These are phyloP conservation scores for Asterophora lycoperdoides DNA, from an alignment of 768 basidiomycete genomes.

Conservation along the genomic window DNA sequence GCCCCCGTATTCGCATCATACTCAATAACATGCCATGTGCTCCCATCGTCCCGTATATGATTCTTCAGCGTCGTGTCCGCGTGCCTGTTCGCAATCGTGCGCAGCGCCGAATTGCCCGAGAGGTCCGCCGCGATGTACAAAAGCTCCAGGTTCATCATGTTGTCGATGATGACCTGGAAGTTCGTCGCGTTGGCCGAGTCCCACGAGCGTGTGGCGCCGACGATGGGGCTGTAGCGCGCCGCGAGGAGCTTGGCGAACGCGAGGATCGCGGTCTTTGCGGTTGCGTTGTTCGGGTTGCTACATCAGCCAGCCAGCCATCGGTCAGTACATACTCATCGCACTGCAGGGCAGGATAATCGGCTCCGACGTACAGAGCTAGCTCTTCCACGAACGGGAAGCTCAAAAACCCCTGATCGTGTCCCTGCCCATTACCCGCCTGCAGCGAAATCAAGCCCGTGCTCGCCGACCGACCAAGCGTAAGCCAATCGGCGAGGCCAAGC, in stretches of 20 bases:
- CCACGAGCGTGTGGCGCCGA: slow-evolving; percentile 73
- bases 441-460: slow-evolving; percentile 49
- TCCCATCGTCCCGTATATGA: slow-evolving; percentile 60
- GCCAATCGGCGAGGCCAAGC: slow-evolving; percentile 48
- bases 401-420: slow-evolving; percentile 70
- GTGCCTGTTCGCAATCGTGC: slow-evolving; percentile 58
- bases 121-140: slow-evolving; percentile 55
- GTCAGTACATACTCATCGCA: neutral
- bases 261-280: slow-evolving; percentile 52
- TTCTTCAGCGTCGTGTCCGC: slow-evolving; percentile 65
- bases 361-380: slow-evolving; percentile 42
- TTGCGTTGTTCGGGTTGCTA: slow-evolving; percentile 55
- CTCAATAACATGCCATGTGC: slow-evolving; percentile 58
- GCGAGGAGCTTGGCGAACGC: slow-evolving; percentile 56
- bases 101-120: slow-evolving; percentile 55
- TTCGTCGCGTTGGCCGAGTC: slow-evolving; percentile 53
- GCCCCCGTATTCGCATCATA: slow-evolving; percentile 62
- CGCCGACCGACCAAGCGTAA: slow-evolving; percentile 47
- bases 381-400: slow-evolving; percentile 68
- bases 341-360: neutral
- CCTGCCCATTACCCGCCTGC: slow-evolving; percentile 43
- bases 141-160: slow-evolving; percentile 76
- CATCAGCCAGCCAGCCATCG: neutral
- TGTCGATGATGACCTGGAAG: slow-evolving; percentile 72
- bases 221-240: slow-evolving; percentile 50